Percentiles rank a stretch among this genome's conserved stretches.
These are phyloP conservation scores for Lithospermum erythrorhizon DNA, from an alignment of 257 asterid species.

Conservation along the genomic window DNA sequence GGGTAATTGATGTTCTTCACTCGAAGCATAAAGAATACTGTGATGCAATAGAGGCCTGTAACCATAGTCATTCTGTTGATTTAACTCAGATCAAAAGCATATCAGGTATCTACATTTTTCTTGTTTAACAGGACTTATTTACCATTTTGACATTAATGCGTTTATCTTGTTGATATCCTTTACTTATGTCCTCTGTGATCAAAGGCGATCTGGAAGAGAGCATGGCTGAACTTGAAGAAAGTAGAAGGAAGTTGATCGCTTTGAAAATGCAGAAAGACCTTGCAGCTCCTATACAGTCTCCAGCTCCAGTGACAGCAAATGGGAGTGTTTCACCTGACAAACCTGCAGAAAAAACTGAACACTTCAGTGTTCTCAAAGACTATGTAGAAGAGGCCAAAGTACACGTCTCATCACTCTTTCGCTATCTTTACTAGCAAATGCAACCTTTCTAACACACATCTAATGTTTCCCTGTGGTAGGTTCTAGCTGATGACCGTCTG, in stretches of 20 bases:
- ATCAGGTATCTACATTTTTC: slow-evolving; percentile 40
- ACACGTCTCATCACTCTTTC: slow-evolving; percentile 15
- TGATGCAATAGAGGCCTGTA: slow-evolving; percentile 55
- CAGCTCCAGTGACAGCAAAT: slow-evolving; percentile 49
- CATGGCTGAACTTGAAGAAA: slow-evolving; percentile 87
- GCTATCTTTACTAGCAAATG: slow-evolving; percentile 8
- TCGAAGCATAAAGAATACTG: slow-evolving; percentile 61
- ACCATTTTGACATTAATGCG: neutral
- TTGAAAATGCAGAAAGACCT: slow-evolving; percentile 82
- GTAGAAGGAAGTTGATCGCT: slow-evolving; percentile 74
- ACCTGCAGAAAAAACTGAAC: slow-evolving; percentile 58
- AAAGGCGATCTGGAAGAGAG: slow-evolving; percentile 87
- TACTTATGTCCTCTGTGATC: slow-evolving; percentile 9
- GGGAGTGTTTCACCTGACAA: slow-evolving; percentile 76
- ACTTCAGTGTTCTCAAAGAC: slow-evolving; percentile 59
- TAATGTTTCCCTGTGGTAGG: slow-evolving; percentile 27
- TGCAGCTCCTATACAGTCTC: slow-evolving; percentile 50
- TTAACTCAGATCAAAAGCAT: slow-evolving; percentile 64
- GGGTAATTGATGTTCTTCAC: slow-evolving; percentile 54
- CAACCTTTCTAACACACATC: slow-evolving; percentile 1
- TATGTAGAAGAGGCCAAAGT: slow-evolving; percentile 81
- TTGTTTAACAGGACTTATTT: neutral
- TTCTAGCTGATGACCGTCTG: slow-evolving; percentile 73
- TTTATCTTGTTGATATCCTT: slow-evolving; percentile 9
- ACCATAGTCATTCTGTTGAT: slow-evolving; percentile 46